Base-by-base conservation (phyloP, 2,329 filamentous ascomycete species). In the Apiospora aurea region DNA sequence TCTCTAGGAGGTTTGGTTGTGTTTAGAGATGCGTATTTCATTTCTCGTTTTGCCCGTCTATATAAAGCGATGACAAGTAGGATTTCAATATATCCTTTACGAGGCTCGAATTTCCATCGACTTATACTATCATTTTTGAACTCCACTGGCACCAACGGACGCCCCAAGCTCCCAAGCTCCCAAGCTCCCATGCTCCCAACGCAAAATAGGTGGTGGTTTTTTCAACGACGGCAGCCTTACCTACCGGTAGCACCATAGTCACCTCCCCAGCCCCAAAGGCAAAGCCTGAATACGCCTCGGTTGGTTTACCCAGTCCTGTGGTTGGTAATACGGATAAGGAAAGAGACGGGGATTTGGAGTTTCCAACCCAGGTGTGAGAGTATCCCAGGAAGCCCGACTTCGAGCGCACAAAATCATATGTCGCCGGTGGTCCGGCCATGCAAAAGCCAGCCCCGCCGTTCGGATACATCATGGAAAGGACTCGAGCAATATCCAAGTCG, bases 401-500 rank as follows among this genome's bases (percentile, higher is more conserved):
- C 34, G 57, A 64, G 57, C 34, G 41, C n/a, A 41, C 57, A 64
- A 64, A 41, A 64, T 64, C 57, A 41, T 64, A 4, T 64, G 4
- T 64, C 34, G 34, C 34, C 57, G n/a, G 8, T 41, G 34, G 57
- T 24, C 18, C 21, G 57, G 10, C 57, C 21, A n/a, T 38, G 3
- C 11, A 21, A 38, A 64, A 64, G 21, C 57, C 53, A 61, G 29
- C 29, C 13, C 57, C 16, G 34, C 41, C 29, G 13, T 38, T 6
- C 57, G 34, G 6, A 14, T 64, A 64, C 57, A 64, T 64, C 57
- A 41, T 64, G 11, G 11, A 38, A 64, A 24, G 57, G 57, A 41
- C 34, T 38, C 18, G 21, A 64, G 57, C 18, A n/a, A 64, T 38
- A 41, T 21, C 57, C 57, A 64, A 41, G 34, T 41, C 34, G 57